Conservation (phyloP, 305 asterid genomes). For the Stenogyne calaminthoides region DNA sequence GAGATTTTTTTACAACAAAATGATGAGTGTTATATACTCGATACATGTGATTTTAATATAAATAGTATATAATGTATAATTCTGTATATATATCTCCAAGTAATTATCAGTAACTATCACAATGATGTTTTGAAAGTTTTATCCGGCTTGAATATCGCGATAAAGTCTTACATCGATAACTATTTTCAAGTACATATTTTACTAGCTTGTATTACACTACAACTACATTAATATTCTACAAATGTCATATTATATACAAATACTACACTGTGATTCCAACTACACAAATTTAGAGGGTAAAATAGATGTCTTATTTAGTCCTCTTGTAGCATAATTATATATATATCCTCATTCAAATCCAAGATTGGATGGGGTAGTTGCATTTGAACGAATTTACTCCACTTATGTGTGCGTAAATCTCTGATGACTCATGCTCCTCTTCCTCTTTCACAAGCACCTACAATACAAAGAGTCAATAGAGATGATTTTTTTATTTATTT, state of each 20-base stretch:
- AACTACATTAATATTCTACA: not conserved
- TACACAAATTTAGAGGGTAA: not conserved
- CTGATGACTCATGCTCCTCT: slow-evolving; percentile 48
- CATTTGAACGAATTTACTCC: slow-evolving; percentile 68
- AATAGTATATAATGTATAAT: no score
- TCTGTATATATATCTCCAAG: no score
- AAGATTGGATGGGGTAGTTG: slow-evolving; percentile 61
- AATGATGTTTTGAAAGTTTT: not conserved
- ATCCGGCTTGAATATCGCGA: not conserved
- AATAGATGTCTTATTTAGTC: not conserved
- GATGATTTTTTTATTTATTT: not conserved
- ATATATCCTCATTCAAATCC: no score
- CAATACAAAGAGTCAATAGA: not conserved
- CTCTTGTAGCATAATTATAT: no score
- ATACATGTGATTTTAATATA: no score
- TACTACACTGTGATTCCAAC: not conserved
- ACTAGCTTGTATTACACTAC: not conserved
- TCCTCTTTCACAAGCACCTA: slow-evolving; percentile 52
- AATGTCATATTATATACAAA: slow-evolving; percentile 18
- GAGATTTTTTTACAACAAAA: no score
- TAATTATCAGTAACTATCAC: no score
- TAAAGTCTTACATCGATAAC: not conserved
- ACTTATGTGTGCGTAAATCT: slow-evolving; percentile 57
- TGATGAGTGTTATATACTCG: no score
- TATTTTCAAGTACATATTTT: not conserved